Base-by-base conservation (phyloP, 139 green algal genomes). In the Chlorella ohadii region DNA sequence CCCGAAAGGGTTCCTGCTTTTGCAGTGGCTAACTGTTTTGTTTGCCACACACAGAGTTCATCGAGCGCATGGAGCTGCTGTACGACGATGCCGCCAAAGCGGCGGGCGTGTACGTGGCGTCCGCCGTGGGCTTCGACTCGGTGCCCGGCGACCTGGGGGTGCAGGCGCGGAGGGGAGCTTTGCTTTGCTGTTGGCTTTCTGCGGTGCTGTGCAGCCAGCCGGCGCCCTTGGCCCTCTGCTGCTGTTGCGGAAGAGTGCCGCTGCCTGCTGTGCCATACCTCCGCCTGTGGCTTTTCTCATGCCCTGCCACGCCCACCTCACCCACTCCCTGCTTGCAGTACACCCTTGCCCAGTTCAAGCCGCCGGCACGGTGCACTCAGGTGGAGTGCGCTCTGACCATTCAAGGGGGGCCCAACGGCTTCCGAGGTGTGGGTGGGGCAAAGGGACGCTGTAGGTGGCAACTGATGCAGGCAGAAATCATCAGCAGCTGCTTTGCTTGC, bases 121-220 rank as follows among this genome's bases (percentile, higher is more conserved):
- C 82, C 31, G 93, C 92, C 13, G 78, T 87, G 19, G 93, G 89
- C 6, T 95, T 94, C 83, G 93, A 96, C 86, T 88, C 72, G 76
- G 79, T 94, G 28, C 90, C 91, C 0, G 89, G 76, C 1, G 70
- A 77, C 41, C 25, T 77, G 12, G 70, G 70, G 25, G 41, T 77
- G 39, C 39, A 59, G 70, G 70, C 38, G 51, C 51, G 11, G 12
- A 22, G 12, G 12, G 44, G 44, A 55, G 44, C 11, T 6, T 16
- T 55, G 44, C 44, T n/a, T 11, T 55, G 44, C 44, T 55, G 6
- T 6, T 11, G n/a, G n/a, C n/a, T n/a, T n/a, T n/a, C n/a, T n/a
- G n/a, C n/a, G n/a, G n/a, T n/a, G n/a, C n/a, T n/a, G n/a, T n/a
- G n/a, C n/a, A n/a, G n/a, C n/a, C n/a, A n/a, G n/a, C n/a, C n/a